These are phyloP conservation scores for Solanum neorickii DNA, from an alignment of 257 asterid genomes.

Conservation along the genomic window DNA sequence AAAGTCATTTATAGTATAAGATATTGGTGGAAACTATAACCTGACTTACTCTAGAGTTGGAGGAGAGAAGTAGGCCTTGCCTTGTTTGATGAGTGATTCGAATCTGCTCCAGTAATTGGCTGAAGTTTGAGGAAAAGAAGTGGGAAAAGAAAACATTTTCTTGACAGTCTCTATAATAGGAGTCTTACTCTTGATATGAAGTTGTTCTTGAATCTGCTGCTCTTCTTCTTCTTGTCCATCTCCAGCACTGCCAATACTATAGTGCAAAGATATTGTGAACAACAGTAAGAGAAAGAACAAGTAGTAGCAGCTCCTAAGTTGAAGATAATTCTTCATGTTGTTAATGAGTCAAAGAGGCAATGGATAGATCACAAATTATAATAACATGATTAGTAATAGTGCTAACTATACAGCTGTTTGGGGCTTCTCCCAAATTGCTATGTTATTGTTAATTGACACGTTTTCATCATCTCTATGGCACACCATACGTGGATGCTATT, in stretches of 20 bases:
- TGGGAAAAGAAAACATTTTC: constrained; percentile 10
- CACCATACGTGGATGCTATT: not conserved
- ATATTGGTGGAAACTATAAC: not conserved
- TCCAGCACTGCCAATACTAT: not conserved
- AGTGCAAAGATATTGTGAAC: not conserved
- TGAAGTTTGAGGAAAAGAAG: not conserved
- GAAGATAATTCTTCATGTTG: not conserved
- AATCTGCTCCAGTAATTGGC: constrained; percentile 2
- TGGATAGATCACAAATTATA: not conserved
- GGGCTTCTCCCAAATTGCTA: not conserved
- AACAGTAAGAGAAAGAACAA: not conserved
- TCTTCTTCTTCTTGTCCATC: not conserved
- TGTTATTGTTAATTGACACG: not conserved
- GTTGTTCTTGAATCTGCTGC: not conserved
- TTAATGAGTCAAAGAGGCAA: not conserved
- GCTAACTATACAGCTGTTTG: not conserved
- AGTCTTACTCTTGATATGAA: not conserved
- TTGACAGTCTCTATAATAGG: constrained; percentile 15
- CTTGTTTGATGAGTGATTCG: not conserved
- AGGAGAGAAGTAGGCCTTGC: not conserved
- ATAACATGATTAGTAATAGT: not conserved
- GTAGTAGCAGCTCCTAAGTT: not conserved
- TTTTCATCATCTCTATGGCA: not conserved
- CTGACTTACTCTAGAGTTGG: constrained; percentile 22
- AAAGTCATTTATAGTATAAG: not conserved